Conservation (phyloP, 768 basidiomycete species). For the Russula lepida region DNA sequence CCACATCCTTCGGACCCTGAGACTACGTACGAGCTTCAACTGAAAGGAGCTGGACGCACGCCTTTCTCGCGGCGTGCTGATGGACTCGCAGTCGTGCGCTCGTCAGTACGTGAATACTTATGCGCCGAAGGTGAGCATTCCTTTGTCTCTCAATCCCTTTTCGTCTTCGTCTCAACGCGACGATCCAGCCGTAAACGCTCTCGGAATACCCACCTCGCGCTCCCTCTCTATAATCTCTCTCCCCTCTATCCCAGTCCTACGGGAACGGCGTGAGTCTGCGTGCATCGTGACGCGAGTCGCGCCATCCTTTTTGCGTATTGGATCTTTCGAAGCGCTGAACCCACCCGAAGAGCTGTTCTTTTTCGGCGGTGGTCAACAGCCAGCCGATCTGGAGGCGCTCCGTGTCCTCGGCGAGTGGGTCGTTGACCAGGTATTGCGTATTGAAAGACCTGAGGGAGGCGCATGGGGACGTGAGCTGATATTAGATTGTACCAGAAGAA, state of each 20-base stretch:
- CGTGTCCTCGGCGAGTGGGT: slow-evolving; percentile 73
- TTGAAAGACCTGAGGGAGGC: slow-evolving; percentile 29
- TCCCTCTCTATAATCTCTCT: slow-evolving; percentile 73
- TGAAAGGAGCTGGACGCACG: slow-evolving; percentile 91
- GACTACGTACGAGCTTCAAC: slow-evolving; percentile 71
- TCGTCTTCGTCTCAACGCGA: neutral
- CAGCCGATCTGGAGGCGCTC: slow-evolving; percentile 65
- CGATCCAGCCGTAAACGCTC: slow-evolving; percentile 56
- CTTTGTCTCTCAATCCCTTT: neutral
- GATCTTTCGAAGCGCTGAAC: slow-evolving; percentile 81
- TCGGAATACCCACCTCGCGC: slow-evolving; percentile 82
- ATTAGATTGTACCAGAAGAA: slow-evolving; percentile 71
- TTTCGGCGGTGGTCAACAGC: slow-evolving; percentile 72
- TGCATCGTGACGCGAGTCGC: slow-evolving; percentile 75
- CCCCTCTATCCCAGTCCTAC: slow-evolving; percentile 60
- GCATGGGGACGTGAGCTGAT: slow-evolving; percentile 65
- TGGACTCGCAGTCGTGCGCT: slow-evolving; percentile 90
- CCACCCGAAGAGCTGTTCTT: slow-evolving; percentile 56
- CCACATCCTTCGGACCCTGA: slow-evolving; percentile 54
- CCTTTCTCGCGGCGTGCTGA: slow-evolving; percentile 91
- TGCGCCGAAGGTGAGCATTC: slow-evolving; percentile 70
- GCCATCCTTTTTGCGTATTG: slow-evolving; percentile 87
- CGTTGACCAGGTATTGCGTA: slow-evolving; percentile 46
- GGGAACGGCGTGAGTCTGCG: slow-evolving; percentile 67
- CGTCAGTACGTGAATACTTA: slow-evolving; percentile 89